Percentiles rank a stretch among this genome's conserved stretches.
These are phyloP conservation scores for Erucastrum elatum DNA, from an alignment of 345 rosid genomes.

Conservation along the genomic window DNA sequence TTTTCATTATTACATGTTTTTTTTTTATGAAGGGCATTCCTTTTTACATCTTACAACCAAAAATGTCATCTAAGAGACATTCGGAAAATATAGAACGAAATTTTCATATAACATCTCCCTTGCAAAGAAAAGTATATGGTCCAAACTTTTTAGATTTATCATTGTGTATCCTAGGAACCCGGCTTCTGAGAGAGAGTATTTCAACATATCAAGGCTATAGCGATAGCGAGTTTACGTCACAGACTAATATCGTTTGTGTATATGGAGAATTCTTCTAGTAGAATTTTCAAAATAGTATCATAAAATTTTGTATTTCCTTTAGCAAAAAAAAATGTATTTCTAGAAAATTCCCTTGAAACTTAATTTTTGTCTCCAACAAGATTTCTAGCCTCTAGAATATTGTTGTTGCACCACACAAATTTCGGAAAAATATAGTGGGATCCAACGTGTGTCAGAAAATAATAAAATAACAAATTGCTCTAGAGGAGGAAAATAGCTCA, in stretches of 20 bases:
- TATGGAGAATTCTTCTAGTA: neutral
- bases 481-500: neutral
- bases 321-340: neutral
- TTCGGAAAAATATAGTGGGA: neutral
- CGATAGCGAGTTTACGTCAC: neutral
- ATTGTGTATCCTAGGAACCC: neutral
- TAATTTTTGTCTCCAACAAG: neutral
- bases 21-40: no score
- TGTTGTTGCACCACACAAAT: neutral
- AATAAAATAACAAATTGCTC: neutral
- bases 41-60: neutral
- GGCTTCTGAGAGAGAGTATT: neutral
- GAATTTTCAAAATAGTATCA: neutral
- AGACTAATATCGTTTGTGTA: neutral
- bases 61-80: neutral
- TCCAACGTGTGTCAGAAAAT: slow-evolving; percentile 8
- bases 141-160: neutral
- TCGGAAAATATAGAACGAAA: neutral
- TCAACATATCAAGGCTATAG: neutral
- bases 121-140: neutral
- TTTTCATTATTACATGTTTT: neutral
- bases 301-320: neutral
- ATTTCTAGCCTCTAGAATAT: neutral
- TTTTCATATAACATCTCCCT: neutral
- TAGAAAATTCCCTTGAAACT: neutral